Base-by-base conservation (phyloP, 805 yeast genomes). In the Lipomyces yamadae region DNA sequence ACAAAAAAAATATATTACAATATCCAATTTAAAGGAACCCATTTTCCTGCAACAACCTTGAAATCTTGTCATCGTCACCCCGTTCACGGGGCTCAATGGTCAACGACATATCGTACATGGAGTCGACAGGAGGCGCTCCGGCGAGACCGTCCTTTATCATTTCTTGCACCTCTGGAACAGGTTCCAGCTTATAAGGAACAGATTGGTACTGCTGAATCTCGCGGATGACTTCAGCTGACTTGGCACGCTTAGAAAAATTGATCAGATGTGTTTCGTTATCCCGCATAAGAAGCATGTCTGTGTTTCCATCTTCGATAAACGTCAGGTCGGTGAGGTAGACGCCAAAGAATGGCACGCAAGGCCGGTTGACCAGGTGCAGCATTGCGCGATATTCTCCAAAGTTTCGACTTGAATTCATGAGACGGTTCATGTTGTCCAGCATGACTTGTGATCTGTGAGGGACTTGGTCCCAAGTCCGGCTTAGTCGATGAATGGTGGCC, bases 271-370 rank as follows among this genome's bases (percentile, higher is more conserved):
- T 34, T 60, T 39, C 61, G 39, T 56, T 11, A 18, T 33, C 50
- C 2, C 24, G 24, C 39, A 29, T 18, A 5, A 66, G 52, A 10
- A 70, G 52, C 60, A 68, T 69, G 75, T 94, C 97, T 0, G 96
- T 86, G 74, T 92, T 94, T 56, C 98, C 98, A 72, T 91, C 96
- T 37, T 85, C 89, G 6, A 92, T 87, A 74, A 94, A 94, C 15
- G 97, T 90, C 74, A 94, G 81, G 76, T 94, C 98, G 58, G 96
- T 89, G 64, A 94, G 80, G 76, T 86, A 91, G 56, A 94, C 94
- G 24, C 98, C 99, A 72, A 94, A 86, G 76, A 94, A 94, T 35
- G 99, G 99, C 50, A 94, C 88, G 75, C 96, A 90, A 5, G 98
- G 92, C 60, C 88, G 92, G 33, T 81, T 80, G 60, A 91, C 84